Base-by-base conservation (phyloP, 2,329 filamentous ascomycete species). In the Aspergillus jensenii region DNA sequence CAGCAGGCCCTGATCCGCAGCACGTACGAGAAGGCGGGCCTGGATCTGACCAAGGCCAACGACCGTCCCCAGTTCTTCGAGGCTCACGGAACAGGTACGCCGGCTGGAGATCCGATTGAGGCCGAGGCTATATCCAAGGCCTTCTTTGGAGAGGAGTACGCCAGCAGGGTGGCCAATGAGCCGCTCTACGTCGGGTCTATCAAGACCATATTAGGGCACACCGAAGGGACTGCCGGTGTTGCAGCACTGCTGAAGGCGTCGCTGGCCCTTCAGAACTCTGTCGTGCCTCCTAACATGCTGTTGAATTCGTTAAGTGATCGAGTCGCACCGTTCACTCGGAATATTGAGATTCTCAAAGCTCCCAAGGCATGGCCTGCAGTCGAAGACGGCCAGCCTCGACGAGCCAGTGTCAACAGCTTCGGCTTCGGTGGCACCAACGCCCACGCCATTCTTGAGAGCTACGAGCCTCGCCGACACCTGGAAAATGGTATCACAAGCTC, bases 61-160 rank as follows among this genome's bases (percentile, higher is more conserved):
- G 2, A 47, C 27, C 23, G 45, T n/a, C 17, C 48, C 14, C 74
- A 77, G 39, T 79, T 69, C 58, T 76, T 78, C 33, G 74, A 79
- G 53, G 70, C 70, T 8, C 77, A 78, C 52, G 76, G 75, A 23
- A 79, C 78, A 0, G 77, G 76, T 23, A 74, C 71, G 1, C 51
- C 41, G 15, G 67, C 67, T 11, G 71, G 71, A 3, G 72, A 74
- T 47, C 68, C 70, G 7, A 25, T 59, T n/a, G 72, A 74, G 57
- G 64, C 69, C 1, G 27, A 52, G 7, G 70, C 70, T 8, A 67
- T 74, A 12, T 44, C 53, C n/a, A 50, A 56, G 7, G 64, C 64
- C 2, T 70, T 73, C 50, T 40, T 50, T 11, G 17, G 27, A 21
- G 8, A 23, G 7, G 14, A 45, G 12, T 14, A 11, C 14, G n/a